Evolutionary conservation across 495 filamentous ascomycete species (phyloP), one percentile per base, ranked within the genome.

Genomic region (Aspergillus biplanus): DNA sequence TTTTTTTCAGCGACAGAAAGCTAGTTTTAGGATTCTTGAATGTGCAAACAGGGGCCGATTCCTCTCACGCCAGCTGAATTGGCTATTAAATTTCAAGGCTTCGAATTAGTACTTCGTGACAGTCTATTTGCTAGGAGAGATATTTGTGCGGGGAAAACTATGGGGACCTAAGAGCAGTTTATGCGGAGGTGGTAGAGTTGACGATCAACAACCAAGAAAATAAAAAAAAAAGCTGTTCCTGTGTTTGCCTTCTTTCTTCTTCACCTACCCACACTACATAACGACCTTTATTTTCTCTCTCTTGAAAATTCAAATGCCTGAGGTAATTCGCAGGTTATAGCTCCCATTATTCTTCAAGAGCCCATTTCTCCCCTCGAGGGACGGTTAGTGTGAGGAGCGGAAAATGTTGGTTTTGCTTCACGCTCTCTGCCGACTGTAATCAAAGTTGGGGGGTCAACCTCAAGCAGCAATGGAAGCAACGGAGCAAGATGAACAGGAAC

Each of bases 401-500:
- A 64, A 60, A 47, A 66, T 66, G 61, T 16, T 27, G 31, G n/a
- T 61, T 52, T 56, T 13, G 42, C 16, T 16, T 52, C 6, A 27
- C 21, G 34, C 52, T 15, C 9, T 27, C 37, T 13, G n/a, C 16
- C 47, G 16, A 58, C 54, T 39, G 52, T 6, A 33, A 39, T 16
- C 32, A 56, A 48, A 52, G 57, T 54, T 16, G 34, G n/a, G 47
- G 27, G 58, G 47, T 46, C 11, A 18, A 18, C 34, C 35, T 54
- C n/a, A 7, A 37, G 16, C 33, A 50, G 27, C 53, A 50, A 63
- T 63, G 61, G 53, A 49, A 39, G 33, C 35, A 33, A 65, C 60
- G 49, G 62, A 69, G 12, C 57, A 56, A 44, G 66, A 65, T 11
- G 69, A 69, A 21, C 62, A 65, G 49, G 69, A 69, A 32, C 62